Percentiles rank a stretch among this genome's conserved stretches.
Conservation (phyloP, 805 yeast species). For the Saturnispora saitoi region DNA sequence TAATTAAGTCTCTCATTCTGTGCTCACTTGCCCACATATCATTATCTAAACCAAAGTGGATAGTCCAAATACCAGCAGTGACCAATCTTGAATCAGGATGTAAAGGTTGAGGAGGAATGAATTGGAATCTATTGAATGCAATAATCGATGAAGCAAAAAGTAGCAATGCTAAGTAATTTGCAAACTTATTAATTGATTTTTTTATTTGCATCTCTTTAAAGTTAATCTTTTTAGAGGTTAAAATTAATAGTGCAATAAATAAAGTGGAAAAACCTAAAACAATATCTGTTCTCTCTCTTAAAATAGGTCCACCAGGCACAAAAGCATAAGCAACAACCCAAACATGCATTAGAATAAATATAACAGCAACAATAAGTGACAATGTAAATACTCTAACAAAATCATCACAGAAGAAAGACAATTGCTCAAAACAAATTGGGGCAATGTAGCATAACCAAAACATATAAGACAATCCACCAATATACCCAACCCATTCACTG, state of each 20-base stretch:
- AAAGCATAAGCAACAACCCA: conserved; percentile 98
- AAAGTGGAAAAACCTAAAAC: conserved; percentile 51
- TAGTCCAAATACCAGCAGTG: conserved; percentile 97
- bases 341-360: conserved; percentile 71
- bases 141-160: conserved; percentile 41
- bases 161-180: conserved; percentile 28
- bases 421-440: conserved; percentile 51
- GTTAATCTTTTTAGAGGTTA: conserved; percentile 14
- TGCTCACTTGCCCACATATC: conserved; percentile 97
- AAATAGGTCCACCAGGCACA: conserved; percentile 85
- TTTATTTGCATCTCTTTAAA: not conserved
- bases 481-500: conserved; percentile 64
- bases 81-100: conserved; percentile 63
- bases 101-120: conserved; percentile 55
- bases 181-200: conserved; percentile 14
- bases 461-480: conserved; percentile 59
- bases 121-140: conserved; percentile 48
- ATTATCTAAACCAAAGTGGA: conserved; percentile 94
- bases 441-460: conserved; percentile 54
- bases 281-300: conserved; percentile 83
- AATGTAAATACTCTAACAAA: conserved; percentile 47
- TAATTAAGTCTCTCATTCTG: conserved; percentile 75
- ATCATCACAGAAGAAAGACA: conserved; percentile 30
- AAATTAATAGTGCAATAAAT: conserved; percentile 43
- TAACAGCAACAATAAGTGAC: conserved; percentile 40